These are phyloP conservation scores for Chernovozyma aurita DNA, from an alignment of 1,139 yeast species.

Conservation along the genomic window DNA sequence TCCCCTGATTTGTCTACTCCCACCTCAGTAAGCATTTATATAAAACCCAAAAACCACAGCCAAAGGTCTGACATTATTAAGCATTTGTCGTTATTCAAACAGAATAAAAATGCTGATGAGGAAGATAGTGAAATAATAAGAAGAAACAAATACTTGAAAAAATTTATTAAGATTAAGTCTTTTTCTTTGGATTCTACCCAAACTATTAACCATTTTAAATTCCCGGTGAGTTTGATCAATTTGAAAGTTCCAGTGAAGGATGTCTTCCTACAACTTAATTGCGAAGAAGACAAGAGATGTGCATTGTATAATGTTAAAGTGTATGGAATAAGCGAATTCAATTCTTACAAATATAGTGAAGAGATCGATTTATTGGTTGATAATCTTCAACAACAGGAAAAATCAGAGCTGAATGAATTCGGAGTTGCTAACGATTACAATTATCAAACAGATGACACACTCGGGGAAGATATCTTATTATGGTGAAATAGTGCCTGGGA, in stretches of 20 bases:
- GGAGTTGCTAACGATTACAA: too few relatives aligned
- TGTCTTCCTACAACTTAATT: slow-evolving; percentile 30
- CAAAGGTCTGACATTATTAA: slow-evolving; percentile 4
- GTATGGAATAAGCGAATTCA: slow-evolving; percentile 35
- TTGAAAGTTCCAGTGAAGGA: slow-evolving; percentile 31
- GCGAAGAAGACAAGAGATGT: slow-evolving; percentile 14
- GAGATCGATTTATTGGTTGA: slow-evolving; percentile 23
- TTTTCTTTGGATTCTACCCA: slow-evolving; percentile 12
- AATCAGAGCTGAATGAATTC: background rate
- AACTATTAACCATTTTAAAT: slow-evolving; percentile 24
- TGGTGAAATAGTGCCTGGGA: background rate
- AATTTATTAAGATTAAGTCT: slow-evolving; percentile 32
- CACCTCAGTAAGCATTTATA: slow-evolving; percentile 6
- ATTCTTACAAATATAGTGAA: slow-evolving; percentile 23
- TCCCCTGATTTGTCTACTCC: too few relatives aligned
- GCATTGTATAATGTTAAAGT: slow-evolving; percentile 29
- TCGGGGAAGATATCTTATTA: background rate
- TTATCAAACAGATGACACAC: too few relatives aligned
- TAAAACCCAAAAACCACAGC: slow-evolving; percentile 6
- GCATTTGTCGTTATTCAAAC: background rate
- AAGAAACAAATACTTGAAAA: slow-evolving; percentile 20
- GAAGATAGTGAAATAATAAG: slow-evolving; percentile 7
- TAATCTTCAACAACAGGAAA: slow-evolving; percentile 5
- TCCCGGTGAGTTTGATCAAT: slow-evolving; percentile 34
- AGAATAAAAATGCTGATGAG: background rate